Evolutionary conservation across 1,284 basidiomycete genomes (phyloP).

Genomic region (Heterobasidion irregulare): DNA sequence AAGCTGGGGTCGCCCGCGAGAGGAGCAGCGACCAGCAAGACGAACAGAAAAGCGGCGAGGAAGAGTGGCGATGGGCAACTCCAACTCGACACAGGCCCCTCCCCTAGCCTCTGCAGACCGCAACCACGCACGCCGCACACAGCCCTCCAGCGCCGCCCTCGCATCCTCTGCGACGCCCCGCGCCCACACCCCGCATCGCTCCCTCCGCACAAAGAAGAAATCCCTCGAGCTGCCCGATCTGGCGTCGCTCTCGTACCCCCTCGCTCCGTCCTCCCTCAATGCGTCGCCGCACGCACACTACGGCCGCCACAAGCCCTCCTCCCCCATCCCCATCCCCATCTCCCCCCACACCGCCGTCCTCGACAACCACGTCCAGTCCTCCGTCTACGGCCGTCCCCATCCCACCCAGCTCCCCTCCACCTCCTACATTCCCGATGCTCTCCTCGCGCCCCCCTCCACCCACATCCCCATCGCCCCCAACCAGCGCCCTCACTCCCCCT

Average conservation of each 20-base stretch:
- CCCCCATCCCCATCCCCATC: slow-evolving; percentile 30
- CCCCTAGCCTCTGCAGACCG: no score
- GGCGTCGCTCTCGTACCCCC: slow-evolving; percentile 49
- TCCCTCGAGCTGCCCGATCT: slow-evolving; percentile 74
- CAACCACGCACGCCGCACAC: background rate
- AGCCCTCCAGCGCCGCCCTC: background rate
- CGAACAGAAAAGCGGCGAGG: background rate
- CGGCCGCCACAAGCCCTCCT: slow-evolving; percentile 30
- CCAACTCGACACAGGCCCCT: background rate
- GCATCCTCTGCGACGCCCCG: background rate
- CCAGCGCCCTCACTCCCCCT: slow-evolving; percentile 13
- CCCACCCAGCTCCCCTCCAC: slow-evolving; percentile 26
- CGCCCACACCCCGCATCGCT: slow-evolving; percentile 25
- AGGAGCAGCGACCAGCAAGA: background rate
- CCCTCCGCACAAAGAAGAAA: slow-evolving; percentile 60
- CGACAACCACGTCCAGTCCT: slow-evolving; percentile 34
- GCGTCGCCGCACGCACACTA: slow-evolving; percentile 32
- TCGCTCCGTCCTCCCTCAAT: slow-evolving; percentile 27
- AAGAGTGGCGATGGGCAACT: background rate
- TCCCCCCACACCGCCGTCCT: slow-evolving; percentile 19
- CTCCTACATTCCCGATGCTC: slow-evolving; percentile 26
- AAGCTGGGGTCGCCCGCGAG: background rate
- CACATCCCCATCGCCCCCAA: slow-evolving; percentile 31
- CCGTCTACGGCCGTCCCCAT: slow-evolving; percentile 12
- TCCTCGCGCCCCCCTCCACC: slow-evolving; percentile 31